phyloP scores from a whole-genome alignment of 1,284 basidiomycete genomes.

The Mycena sp. region DNA sequence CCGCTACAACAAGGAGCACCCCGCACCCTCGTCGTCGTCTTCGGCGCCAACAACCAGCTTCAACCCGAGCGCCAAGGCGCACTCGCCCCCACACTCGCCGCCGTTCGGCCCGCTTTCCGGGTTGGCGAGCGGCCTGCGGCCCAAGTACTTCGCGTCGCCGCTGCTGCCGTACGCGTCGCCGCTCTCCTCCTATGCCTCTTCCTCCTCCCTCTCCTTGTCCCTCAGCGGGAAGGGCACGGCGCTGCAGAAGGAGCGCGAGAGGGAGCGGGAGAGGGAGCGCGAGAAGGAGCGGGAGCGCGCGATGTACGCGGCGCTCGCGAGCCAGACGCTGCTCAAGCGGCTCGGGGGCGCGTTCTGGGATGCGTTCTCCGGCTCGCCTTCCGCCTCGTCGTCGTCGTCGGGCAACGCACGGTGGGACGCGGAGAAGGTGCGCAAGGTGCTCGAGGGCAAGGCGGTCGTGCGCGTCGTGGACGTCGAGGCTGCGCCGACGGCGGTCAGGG shows the following conservation, averaged over 20 bases:
- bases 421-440: constrained; percentile 79
- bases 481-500: neutral
- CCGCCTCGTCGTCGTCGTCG: constrained; percentile 32
- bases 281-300: constrained; percentile 43
- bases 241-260: constrained; percentile 29
- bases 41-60: too few relatives aligned
- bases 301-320: constrained; percentile 71
- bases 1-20: constrained; percentile 38
- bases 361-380: constrained; percentile 67
- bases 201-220: constrained; percentile 38
- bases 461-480: constrained; percentile 75
- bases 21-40: constrained; percentile 34
- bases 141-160: constrained; percentile 60
- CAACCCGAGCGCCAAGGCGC: constrained; percentile 9
- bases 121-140: constrained; percentile 61
- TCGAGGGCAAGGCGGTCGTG: constrained; percentile 81
- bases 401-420: constrained; percentile 60
- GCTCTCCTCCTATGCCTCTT: neutral
- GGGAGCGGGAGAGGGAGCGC: constrained; percentile 34
- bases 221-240: constrained; percentile 60
- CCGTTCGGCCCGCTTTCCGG: constrained; percentile 50
- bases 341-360: constrained; percentile 83
- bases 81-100: constrained; percentile 10
- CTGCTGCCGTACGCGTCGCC: neutral
- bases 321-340: constrained; percentile 73